Percentiles rank a stretch among this genome's conserved stretches.
Conservation (phyloP, 2,329 filamentous ascomycete species). For the Penicillium sp. region DNA sequence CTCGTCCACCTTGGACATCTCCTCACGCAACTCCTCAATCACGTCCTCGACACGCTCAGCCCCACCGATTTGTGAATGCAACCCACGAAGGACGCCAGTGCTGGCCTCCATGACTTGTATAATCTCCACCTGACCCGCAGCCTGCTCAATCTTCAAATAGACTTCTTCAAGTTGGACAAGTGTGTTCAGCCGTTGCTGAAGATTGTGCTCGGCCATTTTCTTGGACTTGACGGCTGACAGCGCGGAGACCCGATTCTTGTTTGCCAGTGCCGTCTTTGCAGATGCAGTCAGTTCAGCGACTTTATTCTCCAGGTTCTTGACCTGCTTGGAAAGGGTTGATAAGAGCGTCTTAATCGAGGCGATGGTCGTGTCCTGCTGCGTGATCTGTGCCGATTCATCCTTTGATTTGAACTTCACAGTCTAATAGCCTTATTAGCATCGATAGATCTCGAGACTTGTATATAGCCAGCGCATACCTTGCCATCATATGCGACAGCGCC, state of each 20-base stretch:
- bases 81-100: slow-evolving; percentile 66
- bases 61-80: slow-evolving; percentile 79
- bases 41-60: slow-evolving; percentile 73
- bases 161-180: slow-evolving; percentile 82
- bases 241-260: slow-evolving; percentile 74
- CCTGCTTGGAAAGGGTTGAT: slow-evolving; percentile 63
- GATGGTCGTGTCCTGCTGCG: slow-evolving; percentile 76
- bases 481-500: slow-evolving; percentile 51
- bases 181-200: slow-evolving; percentile 71
- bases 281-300: slow-evolving; percentile 53
- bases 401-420: slow-evolving; percentile 72
- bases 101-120: slow-evolving; percentile 81
- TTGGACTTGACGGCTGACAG: slow-evolving; percentile 78
- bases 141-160: slow-evolving; percentile 80
- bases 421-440: slow-evolving; percentile 36
- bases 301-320: slow-evolving; percentile 63
- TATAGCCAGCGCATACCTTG: slow-evolving; percentile 37
- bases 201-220: slow-evolving; percentile 74
- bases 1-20: slow-evolving; percentile 82
- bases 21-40: slow-evolving; percentile 72
- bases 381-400: slow-evolving; percentile 59
- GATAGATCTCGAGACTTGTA: slow-evolving; percentile 1
- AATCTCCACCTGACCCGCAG: slow-evolving; percentile 79
- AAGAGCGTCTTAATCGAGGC: slow-evolving; percentile 77
- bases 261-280: slow-evolving; percentile 69